These are phyloP conservation scores for Phyllostachys edulis DNA, from an alignment of 176 grass and related monocot genomes.

Conservation along the genomic window DNA sequence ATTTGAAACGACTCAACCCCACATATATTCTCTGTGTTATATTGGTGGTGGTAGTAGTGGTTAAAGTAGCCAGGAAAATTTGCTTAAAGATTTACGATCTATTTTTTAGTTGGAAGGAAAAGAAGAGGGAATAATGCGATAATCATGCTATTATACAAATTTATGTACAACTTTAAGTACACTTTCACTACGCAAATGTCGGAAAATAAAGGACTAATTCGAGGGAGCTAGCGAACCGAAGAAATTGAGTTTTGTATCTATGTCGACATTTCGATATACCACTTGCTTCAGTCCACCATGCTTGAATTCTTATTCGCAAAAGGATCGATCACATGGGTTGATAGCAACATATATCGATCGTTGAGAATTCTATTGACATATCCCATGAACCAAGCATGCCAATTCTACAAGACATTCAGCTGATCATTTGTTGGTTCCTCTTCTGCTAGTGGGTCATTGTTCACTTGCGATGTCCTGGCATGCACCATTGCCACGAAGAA, in stretches of 20 bases:
- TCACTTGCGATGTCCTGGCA: constrained; percentile 26
- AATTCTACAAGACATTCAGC: constrained; percentile 7
- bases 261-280: constrained; percentile 35
- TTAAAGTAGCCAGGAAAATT: constrained; percentile 20
- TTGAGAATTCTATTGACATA: neutral
- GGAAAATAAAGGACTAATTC: neutral
- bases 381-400: constrained; percentile 15
- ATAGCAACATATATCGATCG: constrained; percentile 38
- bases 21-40: constrained; percentile 33
- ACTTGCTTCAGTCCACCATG: constrained; percentile 19
- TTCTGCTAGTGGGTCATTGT: neutral
- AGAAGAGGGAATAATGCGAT: neutral
- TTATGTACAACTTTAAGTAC: constrained; percentile 2
- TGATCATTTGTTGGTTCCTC: constrained; percentile 30
- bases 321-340: constrained; percentile 42
- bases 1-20: constrained; percentile 50
- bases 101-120: neutral
- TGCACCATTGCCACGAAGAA: constrained; percentile 24
- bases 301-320: constrained; percentile 33
- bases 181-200: neutral
- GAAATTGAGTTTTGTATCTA: neutral
- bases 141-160: neutral
- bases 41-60: neutral
- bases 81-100: neutral
- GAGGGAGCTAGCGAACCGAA: neutral